Evolutionary conservation across 2,329 filamentous ascomycete species (phyloP), one percentile per base, ranked within the genome.

Genomic region (Colletotrichum eleusines): DNA sequence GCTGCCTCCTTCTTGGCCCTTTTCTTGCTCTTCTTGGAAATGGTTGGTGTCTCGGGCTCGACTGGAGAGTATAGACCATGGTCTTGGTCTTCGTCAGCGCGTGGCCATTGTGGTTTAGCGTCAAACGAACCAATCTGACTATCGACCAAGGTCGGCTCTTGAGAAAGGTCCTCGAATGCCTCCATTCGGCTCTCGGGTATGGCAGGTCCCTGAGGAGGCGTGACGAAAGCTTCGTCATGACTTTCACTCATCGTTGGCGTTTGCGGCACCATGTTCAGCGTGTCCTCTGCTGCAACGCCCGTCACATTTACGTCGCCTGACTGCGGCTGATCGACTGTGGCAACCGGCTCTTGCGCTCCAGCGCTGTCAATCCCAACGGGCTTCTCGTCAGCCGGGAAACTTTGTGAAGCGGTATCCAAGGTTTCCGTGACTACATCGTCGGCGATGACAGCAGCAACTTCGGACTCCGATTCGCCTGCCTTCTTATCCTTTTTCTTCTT

Each of bases 1-100:
- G 69, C 64, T 3, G 69, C 65, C n/a, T 55, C 65, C 48, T 70
- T 72, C 50, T 72, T 79, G 14, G 46, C 66, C 40, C 65, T 72
- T 42, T 77, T 78, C 75, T 79, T 80, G 61, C 73, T 75, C 62
- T 78, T 78, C 76, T 79, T 78, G 28, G 72, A 69, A 12, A 71
- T 57, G 31, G 67, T 51, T 9, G 64, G 28, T 33, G 74, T 72
- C 42, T 74, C 69, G n/a, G 57, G 54, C 14, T 72, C 57, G 6
- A 33, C 63, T 9, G 65, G 46, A 23, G 50, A 63, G 11, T 55
- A 50, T 40, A 44, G 35, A 31, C 57, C 28, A 68, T 63, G 42
- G 16, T 44, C 31, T 26, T 66, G 31, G n/a, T 60, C 59, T 44
- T 74, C 63, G 18, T 55, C 44, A 40, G 31, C 69, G 35, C 28